Evolutionary conservation across 2,329 filamentous ascomycete genomes (phyloP).

Genomic region (Talaromyces sp.): DNA sequence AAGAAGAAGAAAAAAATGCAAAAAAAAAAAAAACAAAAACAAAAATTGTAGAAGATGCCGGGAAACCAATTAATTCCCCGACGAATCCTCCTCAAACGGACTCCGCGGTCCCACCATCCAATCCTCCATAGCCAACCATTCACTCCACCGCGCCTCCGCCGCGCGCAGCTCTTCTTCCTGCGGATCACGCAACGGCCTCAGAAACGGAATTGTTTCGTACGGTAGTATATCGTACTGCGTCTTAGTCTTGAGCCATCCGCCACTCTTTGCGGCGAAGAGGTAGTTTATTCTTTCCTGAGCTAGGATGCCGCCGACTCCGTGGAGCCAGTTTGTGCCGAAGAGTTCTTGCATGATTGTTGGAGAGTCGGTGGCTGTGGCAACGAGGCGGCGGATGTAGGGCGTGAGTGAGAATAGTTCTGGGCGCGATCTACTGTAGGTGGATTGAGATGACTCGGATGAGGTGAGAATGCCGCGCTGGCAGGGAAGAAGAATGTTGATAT

Average conservation of each 20-base stretch:
- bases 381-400: constrained; percentile 84
- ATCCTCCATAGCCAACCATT: constrained; percentile 95
- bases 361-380: constrained; percentile 91
- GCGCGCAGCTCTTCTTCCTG: constrained; percentile 73
- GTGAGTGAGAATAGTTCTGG: constrained; percentile 61
- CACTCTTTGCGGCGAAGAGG: constrained; percentile 89
- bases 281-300: constrained; percentile 90
- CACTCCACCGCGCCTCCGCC: constrained; percentile 83
- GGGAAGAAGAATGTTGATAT: constrained; percentile 87
- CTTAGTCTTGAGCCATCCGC: constrained; percentile 84
- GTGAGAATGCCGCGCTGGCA: constrained; percentile 60
- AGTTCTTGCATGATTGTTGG: constrained; percentile 79
- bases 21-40: no score
- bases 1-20: neutral
- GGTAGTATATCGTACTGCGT: constrained; percentile 80
- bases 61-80: neutral
- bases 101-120: constrained; percentile 85
- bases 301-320: constrained; percentile 75
- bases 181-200: constrained; percentile 72
- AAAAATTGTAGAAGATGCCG: neutral
- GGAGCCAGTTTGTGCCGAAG: constrained; percentile 82
- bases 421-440: constrained; percentile 21
- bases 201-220: constrained; percentile 79
- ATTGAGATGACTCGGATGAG: constrained; percentile 34
- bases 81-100: constrained; percentile 25